Evolutionary conservation across 169 alveolate genomes (phyloP), one percentile per base, ranked within the genome.

Genomic region (Neospora caninum): DNA sequence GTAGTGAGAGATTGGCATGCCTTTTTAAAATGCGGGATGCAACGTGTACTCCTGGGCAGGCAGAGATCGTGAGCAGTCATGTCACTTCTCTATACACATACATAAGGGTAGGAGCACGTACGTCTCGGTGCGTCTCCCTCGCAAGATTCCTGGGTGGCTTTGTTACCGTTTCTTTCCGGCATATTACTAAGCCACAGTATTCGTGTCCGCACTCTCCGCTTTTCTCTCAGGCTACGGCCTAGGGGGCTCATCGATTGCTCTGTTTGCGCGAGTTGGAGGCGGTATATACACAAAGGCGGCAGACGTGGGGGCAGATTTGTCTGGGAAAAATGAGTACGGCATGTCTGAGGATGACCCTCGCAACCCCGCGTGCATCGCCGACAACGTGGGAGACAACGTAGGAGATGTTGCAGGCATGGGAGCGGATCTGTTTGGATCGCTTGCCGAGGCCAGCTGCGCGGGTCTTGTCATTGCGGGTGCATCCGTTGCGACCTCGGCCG

Each of bases 321-420:
- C 98, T 34, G 99, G 99, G 80, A 98, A 98, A 95, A 97, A 97
- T n/a, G 98, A 97, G 96, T 96, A 88, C 73, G 98, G 98, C 73
- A 95, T 98, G 88, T 98, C 97, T 38, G 99, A 98, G 96, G 99
- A 98, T 88, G 98, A 97, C 95, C 98, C 98, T 86, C 96, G 98
- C 91, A 98, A 98, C 93, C 99, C 99, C 22, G 99, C 99, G 31
- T 97, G 98, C 94, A 98, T 98, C 87, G 99, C 99, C 42, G 99
- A 98, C 96, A 98, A 97, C 95, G 99, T 98, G 43, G 99, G 99
- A 39, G 99, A 98, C 95, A 98, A 98, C 95, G 99, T 98, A 36
- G 99, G 99, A 49, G 99, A 98, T 93, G 96, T 97, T 80, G 99
- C 99, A n/a, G 99, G 99, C 64, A 97, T 98, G 99, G 99, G 99